Percentiles rank a stretch among this genome's conserved stretches.
These are phyloP conservation scores for Trametes sanguinea DNA, from an alignment of 768 basidiomycete genomes.

Conservation along the genomic window DNA sequence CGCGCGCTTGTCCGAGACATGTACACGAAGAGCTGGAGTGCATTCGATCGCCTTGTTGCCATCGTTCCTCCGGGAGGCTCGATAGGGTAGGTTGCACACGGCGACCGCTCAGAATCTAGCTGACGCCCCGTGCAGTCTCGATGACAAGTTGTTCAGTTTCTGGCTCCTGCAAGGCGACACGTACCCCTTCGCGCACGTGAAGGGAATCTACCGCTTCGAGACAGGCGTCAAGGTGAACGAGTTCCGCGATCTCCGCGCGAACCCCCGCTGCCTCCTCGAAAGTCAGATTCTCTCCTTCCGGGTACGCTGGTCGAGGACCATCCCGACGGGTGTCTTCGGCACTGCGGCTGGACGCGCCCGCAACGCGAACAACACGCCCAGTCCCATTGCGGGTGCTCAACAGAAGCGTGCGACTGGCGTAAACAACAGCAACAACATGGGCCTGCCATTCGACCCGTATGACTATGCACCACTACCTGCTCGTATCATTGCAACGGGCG, in stretches of 20 bases:
- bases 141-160: conserved; percentile 90
- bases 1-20: conserved; percentile 84
- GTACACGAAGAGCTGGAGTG: conserved; percentile 94
- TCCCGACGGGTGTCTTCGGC: conserved; percentile 67
- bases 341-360: conserved; percentile 37
- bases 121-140: conserved; percentile 52
- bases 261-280: conserved; percentile 84
- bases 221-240: conserved; percentile 86
- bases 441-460: conserved; percentile 79
- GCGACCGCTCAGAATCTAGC: neutral
- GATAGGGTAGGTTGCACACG: conserved; percentile 61
- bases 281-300: conserved; percentile 81
- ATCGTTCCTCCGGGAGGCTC: conserved; percentile 91
- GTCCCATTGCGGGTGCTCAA: conserved; percentile 23
- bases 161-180: conserved; percentile 83
- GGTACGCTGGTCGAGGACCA: conserved; percentile 77
- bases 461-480: conserved; percentile 65
- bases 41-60: conserved; percentile 84
- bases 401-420: conserved; percentile 22
- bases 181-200: conserved; percentile 74
- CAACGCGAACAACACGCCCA: conserved; percentile 29
- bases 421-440: conserved; percentile 48
- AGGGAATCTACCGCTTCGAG: conserved; percentile 87
- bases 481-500: conserved; percentile 71
- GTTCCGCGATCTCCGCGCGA: conserved; percentile 85